Percentiles rank a stretch among this genome's conserved stretches.
These are phyloP conservation scores for Phallus indusiatus DNA, from an alignment of 768 basidiomycete species.

Conservation along the genomic window DNA sequence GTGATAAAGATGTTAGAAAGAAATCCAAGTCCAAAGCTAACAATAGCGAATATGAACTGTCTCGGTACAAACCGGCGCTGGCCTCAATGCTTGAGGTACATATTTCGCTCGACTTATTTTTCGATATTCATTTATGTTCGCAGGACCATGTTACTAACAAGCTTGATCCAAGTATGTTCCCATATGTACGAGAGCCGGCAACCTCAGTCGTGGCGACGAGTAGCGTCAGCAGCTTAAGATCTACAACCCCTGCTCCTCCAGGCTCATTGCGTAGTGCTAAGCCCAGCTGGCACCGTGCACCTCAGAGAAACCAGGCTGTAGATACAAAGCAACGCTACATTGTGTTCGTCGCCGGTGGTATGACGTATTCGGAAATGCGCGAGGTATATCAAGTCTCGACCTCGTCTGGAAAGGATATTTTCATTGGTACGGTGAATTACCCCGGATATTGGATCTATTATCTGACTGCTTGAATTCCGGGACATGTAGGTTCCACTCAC, in stretches of 20 bases:
- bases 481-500: conserved; percentile 87
- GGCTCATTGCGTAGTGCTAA: conserved; percentile 83
- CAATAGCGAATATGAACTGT: conserved; percentile 96
- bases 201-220: conserved; percentile 29
- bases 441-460: background rate
- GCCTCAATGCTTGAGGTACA: conserved; percentile 74
- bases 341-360: conserved; percentile 88
- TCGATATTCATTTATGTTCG: background rate
- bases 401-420: conserved; percentile 75
- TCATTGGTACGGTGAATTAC: conserved; percentile 55
- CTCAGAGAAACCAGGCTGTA: conserved; percentile 35
- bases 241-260: conserved; percentile 29
- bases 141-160: conserved; percentile 79
- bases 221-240: conserved; percentile 34
- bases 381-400: conserved; percentile 75
- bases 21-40: conserved; percentile 67
- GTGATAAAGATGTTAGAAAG: conserved; percentile 64
- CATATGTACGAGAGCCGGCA: conserved; percentile 80
- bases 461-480: background rate
- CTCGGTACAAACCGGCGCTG: conserved; percentile 81
- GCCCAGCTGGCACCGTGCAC: conserved; percentile 82
- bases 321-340: conserved; percentile 68
- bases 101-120: background rate
- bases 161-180: conserved; percentile 74
- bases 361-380: conserved; percentile 93